These are phyloP conservation scores for Agarophyton chilense DNA, from an alignment of 23 red algal species.

Conservation along the genomic window DNA sequence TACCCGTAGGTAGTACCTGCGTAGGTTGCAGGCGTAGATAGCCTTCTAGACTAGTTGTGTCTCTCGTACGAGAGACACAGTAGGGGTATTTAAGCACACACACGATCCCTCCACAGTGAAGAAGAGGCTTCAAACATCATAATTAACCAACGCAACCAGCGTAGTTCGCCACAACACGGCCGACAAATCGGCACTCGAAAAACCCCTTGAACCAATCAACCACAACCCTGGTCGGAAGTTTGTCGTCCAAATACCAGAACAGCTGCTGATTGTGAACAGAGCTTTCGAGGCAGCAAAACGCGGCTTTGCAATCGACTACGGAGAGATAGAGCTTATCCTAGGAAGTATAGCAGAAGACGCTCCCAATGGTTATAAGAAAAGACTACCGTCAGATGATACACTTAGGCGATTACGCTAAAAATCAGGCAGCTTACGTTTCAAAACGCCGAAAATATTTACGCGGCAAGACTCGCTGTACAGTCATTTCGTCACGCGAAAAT, in stretches of 20 bases:
- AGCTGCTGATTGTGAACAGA: background rate
- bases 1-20: too few species aligned
- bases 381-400: background rate
- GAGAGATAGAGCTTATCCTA: background rate
- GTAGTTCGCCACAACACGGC: too few species aligned
- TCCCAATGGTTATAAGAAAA: background rate
- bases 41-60: too few species aligned
- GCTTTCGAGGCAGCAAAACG: background rate
- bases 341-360: background rate
- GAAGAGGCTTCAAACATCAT: too few species aligned
- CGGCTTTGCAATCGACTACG: background rate
- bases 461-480: background rate
- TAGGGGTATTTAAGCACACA: too few species aligned
- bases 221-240: background rate
- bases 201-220: background rate
- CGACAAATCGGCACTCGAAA: too few species aligned
- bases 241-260: background rate
- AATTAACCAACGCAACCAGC: too few species aligned
- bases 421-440: background rate
- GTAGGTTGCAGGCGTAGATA: too few species aligned
- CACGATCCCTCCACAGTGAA: too few species aligned
- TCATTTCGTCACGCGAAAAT: background rate
- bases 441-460: background rate
- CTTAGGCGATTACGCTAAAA: background rate
- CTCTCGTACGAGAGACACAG: too few species aligned